Evolutionary conservation across 148 eudicot genomes (phyloP).

Genomic region (Selenicereus undatus): DNA sequence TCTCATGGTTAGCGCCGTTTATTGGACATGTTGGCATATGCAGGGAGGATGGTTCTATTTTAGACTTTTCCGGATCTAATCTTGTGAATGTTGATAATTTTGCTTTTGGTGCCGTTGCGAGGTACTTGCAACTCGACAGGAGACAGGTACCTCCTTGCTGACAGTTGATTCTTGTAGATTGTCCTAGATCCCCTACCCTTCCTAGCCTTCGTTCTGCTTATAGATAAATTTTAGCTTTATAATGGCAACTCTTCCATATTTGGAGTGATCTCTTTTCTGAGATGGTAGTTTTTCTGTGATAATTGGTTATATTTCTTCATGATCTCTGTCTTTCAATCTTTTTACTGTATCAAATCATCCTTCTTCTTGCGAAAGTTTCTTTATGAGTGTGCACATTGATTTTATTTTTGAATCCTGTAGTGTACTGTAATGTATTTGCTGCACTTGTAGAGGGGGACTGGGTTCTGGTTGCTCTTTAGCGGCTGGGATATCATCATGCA

Average conservation of each 20-base stretch:
- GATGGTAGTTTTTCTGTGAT: no score
- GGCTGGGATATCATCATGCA: not conserved
- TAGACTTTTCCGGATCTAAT: slow-evolving; percentile 88
- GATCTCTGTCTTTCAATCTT: no score
- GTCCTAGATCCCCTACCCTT: not conserved
- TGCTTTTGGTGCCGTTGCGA: slow-evolving; percentile 81
- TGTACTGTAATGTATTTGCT: not conserved
- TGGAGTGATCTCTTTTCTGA: no score
- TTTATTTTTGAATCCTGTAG: not conserved
- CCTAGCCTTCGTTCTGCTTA: not conserved
- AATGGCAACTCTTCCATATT: no score
- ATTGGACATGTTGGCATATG: slow-evolving; percentile 97
- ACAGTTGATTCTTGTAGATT: not conserved
- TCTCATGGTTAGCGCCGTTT: slow-evolving; percentile 98
- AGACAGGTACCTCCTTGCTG: slow-evolving; percentile 44
- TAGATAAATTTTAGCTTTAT: no score
- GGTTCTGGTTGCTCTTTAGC: not conserved
- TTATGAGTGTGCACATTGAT: not conserved
- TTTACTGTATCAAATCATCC: no score
- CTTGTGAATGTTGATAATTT: slow-evolving; percentile 71
- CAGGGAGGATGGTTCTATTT: slow-evolving; percentile 74
- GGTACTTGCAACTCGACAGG: slow-evolving; percentile 85
- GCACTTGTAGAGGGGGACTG: not conserved
- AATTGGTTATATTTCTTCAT: no score
- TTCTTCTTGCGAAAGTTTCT: not conserved